Evolutionary conservation across 306 rosid genomes (phyloP).

Genomic region (Parietaria judaica): DNA sequence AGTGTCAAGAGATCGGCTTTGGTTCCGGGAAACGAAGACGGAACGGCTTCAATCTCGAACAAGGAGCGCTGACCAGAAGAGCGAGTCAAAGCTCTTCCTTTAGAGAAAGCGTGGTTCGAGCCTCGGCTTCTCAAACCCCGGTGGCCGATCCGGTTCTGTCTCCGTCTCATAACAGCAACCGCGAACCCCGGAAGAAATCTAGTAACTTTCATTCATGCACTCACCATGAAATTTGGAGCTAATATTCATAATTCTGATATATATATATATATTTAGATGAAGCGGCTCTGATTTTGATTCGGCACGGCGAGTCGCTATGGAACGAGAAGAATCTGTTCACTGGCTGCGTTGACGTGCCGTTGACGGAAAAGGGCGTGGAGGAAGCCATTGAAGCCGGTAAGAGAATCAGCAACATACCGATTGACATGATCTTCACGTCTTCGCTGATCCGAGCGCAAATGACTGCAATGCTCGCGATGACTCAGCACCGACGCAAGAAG

Average conservation of each 20-base stretch:
- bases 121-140: constrained; percentile 56
- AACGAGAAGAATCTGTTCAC: constrained; percentile 95
- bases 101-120: constrained; percentile 38
- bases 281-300: constrained; percentile 82
- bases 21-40: constrained; percentile 35
- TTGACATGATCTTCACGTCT: constrained; percentile 88
- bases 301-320: constrained; percentile 97
- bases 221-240: background rate
- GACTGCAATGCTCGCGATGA: constrained; percentile 99
- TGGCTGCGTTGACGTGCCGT: constrained; percentile 97
- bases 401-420: constrained; percentile 93
- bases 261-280: constrained; percentile 47
- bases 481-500: constrained; percentile 91
- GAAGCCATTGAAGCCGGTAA: constrained; percentile 99
- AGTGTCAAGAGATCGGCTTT: constrained; percentile 26
- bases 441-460: constrained; percentile 96
- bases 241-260: too few species aligned
- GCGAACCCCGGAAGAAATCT: constrained; percentile 63
- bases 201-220: constrained; percentile 31
- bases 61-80: constrained; percentile 33
- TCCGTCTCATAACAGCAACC: constrained; percentile 44
- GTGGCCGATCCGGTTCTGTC: constrained; percentile 57
- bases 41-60: constrained; percentile 34
- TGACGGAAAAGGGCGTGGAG: constrained; percentile 87
- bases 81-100: constrained; percentile 22